Base-by-base conservation (phyloP, 148 eudicot species). In the Rhododendron kiyosumense region DNA sequence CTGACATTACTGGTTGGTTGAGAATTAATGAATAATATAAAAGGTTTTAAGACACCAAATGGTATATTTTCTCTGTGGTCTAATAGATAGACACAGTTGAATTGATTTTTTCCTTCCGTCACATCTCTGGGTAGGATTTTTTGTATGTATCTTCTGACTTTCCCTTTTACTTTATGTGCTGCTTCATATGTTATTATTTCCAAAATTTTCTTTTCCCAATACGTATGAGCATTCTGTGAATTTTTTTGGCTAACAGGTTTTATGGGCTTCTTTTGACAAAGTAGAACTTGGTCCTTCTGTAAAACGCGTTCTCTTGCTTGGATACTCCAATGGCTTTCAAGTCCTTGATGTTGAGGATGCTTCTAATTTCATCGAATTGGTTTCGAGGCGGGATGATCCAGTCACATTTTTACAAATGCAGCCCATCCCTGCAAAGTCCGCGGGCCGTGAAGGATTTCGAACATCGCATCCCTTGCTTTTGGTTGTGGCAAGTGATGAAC, bases 301-400 rank as follows among this genome's bases (percentile, higher is more conserved):
- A 84, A 94, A 92, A 89, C 94, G 83, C 69, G 94, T 97, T 86
- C 94, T 97, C 78, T 86, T 97, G 79, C 96, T 97, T 87, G 99
- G 99, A 49, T 97, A 97, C 84, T 89, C 89, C 78, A 95, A 94
- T 89, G 99, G 99, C 52, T 97, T 95, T 85, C 99, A 97, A 93
- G 94, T 97, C 51, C 90, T 97, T 83, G 99, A 97, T 90, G 96
- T 97, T 17, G 96, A 94, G 74, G 96, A 97, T 91, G 98, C 98
- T 84, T 93, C 98, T 46, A 91, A 88, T 84, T 92, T 97, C 83
- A 91, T 87, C 86, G 98, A 97, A 90, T 84, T 97, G 83, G 98
- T 97, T 84, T 97, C 99, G 54, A 90, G 87, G 88, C 99, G 98
- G 85, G 99, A 97, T 87, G 95, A 93, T 85, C 94, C 95, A 49